Evolutionary conservation across 768 basidiomycete genomes (phyloP).

Genomic region (Tricholoma sp.): DNA sequence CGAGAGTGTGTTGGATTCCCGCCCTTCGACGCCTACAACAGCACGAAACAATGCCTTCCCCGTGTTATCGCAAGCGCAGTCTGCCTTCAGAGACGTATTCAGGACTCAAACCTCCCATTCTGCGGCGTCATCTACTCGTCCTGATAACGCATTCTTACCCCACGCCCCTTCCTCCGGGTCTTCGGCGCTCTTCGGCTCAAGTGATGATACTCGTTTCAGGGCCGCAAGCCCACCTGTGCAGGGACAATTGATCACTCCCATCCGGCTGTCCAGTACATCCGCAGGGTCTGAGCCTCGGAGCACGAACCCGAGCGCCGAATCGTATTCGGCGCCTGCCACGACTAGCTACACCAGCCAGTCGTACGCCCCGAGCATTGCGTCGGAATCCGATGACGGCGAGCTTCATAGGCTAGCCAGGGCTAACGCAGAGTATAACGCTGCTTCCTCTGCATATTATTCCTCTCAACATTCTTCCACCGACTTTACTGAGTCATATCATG

Average conservation of each 20-base stretch:
- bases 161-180: slow-evolving; percentile 6
- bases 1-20: slow-evolving; percentile 13
- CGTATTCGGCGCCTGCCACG: not conserved
- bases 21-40: slow-evolving; percentile 10
- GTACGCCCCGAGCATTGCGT: slow-evolving; percentile 23
- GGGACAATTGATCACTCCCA: slow-evolving; percentile 10
- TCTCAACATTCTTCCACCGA: slow-evolving; percentile 3
- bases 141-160: slow-evolving; percentile 1
- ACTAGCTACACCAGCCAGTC: not conserved
- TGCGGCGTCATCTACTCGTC: not conserved
- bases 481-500: not conserved
- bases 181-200: slow-evolving; percentile 2
- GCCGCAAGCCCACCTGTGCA: slow-evolving; percentile 1
- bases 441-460: slow-evolving; percentile 30
- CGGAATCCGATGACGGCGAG: slow-evolving; percentile 37
- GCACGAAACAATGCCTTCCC: slow-evolving; percentile 20
- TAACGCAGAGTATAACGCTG: slow-evolving; percentile 40
- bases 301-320: not conserved
- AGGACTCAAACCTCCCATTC: slow-evolving; percentile 11
- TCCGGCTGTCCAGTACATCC: slow-evolving; percentile 2
- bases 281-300: slow-evolving; percentile 9
- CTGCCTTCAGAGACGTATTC: slow-evolving; percentile 20
- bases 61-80: slow-evolving; percentile 19
- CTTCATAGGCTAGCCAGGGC: slow-evolving; percentile 33
- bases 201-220: not conserved